Conservation (phyloP, 495 filamentous ascomycete species). For the Penicillium coprophilum region DNA sequence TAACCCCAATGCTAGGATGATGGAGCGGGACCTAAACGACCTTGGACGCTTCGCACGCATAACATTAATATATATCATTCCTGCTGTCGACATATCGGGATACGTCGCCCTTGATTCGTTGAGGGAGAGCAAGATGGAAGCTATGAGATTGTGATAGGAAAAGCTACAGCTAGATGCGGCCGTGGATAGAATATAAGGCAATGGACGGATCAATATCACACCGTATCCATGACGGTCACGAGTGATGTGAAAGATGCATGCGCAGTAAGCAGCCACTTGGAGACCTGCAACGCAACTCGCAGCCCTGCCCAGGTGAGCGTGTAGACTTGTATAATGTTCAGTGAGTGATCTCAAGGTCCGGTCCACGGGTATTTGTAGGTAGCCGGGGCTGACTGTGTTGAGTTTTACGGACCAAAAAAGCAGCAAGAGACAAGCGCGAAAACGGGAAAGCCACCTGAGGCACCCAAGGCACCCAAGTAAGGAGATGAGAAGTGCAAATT, state of each 20-base stretch:
- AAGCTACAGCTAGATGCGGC: not conserved
- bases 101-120: not conserved
- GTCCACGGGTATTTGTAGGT: too few relatives aligned
- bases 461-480: not conserved
- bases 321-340: not conserved
- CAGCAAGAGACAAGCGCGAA: not conserved
- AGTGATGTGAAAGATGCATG: not conserved
- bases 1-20: not conserved
- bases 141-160: not conserved
- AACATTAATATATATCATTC: not conserved
- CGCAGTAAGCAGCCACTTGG: not conserved
- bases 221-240: not conserved
- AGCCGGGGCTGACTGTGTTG: not conserved
- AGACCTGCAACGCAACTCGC: not conserved
- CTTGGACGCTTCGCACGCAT: not conserved
- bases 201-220: not conserved
- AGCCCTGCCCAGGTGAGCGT: not conserved
- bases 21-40: not conserved
- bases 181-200: not conserved
- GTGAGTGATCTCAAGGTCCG: not conserved
- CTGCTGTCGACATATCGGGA: not conserved
- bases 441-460: not conserved
- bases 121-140: not conserved
- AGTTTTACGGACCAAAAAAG: not conserved
- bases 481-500: not conserved